These are phyloP conservation scores for Malania oleifera DNA, from an alignment of 164 flowering plant genomes.

Conservation along the genomic window DNA sequence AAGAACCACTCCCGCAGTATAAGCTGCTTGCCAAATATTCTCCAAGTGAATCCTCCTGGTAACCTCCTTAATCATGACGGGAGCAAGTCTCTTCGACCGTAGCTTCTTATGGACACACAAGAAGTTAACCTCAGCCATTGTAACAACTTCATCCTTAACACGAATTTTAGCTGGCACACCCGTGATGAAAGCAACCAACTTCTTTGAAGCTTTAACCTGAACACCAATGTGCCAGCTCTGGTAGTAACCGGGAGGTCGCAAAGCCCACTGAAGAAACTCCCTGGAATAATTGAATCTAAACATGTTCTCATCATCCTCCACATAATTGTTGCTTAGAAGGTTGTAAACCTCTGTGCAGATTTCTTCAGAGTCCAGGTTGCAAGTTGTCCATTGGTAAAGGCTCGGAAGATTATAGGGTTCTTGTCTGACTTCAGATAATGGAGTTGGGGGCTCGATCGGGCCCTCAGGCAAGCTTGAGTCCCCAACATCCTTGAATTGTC, in stretches of 20 bases:
- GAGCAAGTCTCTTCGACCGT: conserved; percentile 25
- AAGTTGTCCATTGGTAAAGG: conserved; percentile 21
- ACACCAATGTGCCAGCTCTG: conserved; percentile 27
- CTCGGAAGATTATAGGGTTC: conserved; percentile 25
- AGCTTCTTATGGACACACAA: conserved; percentile 31
- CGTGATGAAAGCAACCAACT: conserved; percentile 26
- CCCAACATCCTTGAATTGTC: conserved; percentile 28
- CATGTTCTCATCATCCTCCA: conserved; percentile 33
- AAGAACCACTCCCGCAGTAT: conserved; percentile 26
- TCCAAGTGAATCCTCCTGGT: conserved; percentile 28
- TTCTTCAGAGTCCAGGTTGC: conserved; percentile 23
- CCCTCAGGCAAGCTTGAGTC: conserved; percentile 21
- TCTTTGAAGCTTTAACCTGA: conserved; percentile 20
- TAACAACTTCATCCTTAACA: conserved; percentile 19
- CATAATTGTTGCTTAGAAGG: conserved; percentile 22
- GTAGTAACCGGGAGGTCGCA: conserved; percentile 25
- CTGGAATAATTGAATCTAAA: conserved; percentile 27
- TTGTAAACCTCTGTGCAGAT: conserved; percentile 26
- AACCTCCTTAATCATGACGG: conserved; percentile 29
- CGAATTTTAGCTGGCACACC: conserved; percentile 27
- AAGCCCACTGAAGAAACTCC: conserved; percentile 24
- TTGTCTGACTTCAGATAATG: conserved; percentile 25
- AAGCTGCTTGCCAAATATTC: conserved; percentile 29
- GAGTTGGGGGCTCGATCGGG: conserved; percentile 21
- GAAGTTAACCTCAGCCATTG: conserved; percentile 26